A percentile compares a stretch with the other conserved stretches of the same genome.
Conservation (phyloP, 2,329 filamentous ascomycete species). For the Pochonia chlamydosporia region DNA sequence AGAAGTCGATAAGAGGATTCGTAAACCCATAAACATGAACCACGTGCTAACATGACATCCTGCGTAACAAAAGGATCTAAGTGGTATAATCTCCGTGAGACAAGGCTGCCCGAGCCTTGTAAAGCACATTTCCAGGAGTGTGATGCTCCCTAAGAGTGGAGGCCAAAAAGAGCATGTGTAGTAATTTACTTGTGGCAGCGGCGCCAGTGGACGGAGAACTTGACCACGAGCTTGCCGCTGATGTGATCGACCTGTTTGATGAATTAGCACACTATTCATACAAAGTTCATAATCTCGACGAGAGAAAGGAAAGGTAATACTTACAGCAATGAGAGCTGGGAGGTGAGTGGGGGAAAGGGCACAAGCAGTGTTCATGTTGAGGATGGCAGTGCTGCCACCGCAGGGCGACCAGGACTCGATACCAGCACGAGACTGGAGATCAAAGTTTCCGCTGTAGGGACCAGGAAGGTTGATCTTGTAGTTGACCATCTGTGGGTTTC, state of each 20-base stretch:
- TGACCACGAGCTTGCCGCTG: constrained; percentile 19
- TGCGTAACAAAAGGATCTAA: not conserved
- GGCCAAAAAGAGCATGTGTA: not conserved
- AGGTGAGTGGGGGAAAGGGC: constrained; percentile 15
- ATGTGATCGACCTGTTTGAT: constrained; percentile 17
- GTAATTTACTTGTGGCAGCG: not conserved
- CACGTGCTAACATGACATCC: not conserved
- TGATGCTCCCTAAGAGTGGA: no score
- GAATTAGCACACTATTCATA: not conserved
- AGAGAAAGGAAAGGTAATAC: not conserved
- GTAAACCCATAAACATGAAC: not conserved
- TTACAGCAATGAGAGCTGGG: constrained; percentile 19
- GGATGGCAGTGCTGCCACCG: constrained; percentile 20
- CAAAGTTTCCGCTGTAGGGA: constrained; percentile 16
- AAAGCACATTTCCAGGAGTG: no score
- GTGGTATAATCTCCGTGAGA: no score
- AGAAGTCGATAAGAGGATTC: not conserved
- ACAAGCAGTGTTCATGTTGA: constrained; percentile 23
- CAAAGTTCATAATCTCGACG: not conserved
- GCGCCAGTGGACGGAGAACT: constrained; percentile 18
- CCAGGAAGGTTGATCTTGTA: constrained; percentile 14
- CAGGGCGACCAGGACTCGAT: constrained; percentile 18
- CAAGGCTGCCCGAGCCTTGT: no score
- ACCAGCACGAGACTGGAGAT: constrained; percentile 14
- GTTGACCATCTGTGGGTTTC: constrained; percentile 15